A percentile compares a stretch with the other conserved stretches of the same genome.
Evolutionary conservation across 176 grass and related monocot genomes (phyloP).

Genomic region (Hyparrhenia diplandra): DNA sequence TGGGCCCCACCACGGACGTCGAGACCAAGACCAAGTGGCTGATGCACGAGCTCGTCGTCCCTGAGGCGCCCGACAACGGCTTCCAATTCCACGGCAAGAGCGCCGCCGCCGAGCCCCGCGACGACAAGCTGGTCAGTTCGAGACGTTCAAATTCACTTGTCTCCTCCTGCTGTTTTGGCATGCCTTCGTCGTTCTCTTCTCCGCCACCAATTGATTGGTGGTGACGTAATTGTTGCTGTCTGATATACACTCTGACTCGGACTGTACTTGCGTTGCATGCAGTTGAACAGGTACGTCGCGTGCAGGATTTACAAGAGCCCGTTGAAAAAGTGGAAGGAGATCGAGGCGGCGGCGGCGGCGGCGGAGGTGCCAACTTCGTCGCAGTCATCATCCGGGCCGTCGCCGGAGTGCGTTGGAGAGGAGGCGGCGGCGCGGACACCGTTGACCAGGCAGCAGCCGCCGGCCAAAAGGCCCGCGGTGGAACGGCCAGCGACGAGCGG

Average conservation of each 20-base stretch:
- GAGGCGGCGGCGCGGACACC: not conserved
- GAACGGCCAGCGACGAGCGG: not conserved
- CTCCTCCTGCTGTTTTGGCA: no score
- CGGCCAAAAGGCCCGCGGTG: slow-evolving; percentile 16
- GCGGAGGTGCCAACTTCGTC: not conserved
- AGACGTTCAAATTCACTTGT: not conserved
- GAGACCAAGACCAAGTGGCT: slow-evolving; percentile 41
- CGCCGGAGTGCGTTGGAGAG: not conserved
- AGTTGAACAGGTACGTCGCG: slow-evolving; percentile 24
- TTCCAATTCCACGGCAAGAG: not conserved
- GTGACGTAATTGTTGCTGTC: not conserved
- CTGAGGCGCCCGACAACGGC: not conserved
- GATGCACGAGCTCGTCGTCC: slow-evolving; percentile 31
- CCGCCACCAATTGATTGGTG: no score
- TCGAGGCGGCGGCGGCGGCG: not conserved
- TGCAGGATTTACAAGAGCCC: slow-evolving; percentile 22
- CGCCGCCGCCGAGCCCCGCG: not conserved
- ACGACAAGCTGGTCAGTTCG: not conserved
- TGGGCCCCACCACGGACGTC: not conserved
- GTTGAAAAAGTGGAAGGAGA: not conserved
- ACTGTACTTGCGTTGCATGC: not conserved
- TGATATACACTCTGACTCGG: not conserved
- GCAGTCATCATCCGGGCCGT: not conserved
- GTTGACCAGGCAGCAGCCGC: not conserved
- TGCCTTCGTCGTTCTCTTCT: no score